Conservation (phyloP, 2,329 filamentous ascomycete species). For the Aureobasidium sp. region DNA sequence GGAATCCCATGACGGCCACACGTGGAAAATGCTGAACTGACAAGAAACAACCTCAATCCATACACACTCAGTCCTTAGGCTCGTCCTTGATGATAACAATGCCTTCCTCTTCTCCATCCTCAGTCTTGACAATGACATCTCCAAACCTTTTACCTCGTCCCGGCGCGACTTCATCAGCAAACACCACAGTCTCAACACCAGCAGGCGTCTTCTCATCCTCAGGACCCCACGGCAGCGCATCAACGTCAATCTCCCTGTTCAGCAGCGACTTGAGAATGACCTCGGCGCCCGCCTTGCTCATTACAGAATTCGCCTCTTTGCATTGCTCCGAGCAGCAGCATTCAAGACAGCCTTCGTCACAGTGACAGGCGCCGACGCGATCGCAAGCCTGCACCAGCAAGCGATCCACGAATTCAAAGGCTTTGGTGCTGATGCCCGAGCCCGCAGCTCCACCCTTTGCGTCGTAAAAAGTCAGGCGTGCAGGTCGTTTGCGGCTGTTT, state of each 20-base stretch:
- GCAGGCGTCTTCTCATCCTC: slow-evolving; percentile 59
- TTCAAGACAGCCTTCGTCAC: slow-evolving; percentile 75
- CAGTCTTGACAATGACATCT: slow-evolving; percentile 35
- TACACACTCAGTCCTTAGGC: neutral
- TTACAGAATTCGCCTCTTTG: slow-evolving; percentile 79
- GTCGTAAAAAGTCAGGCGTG: slow-evolving; percentile 88
- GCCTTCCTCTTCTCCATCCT: slow-evolving; percentile 21
- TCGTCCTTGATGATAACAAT: slow-evolving; percentile 14
- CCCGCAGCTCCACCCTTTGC: slow-evolving; percentile 81
- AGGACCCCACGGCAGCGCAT: slow-evolving; percentile 77
- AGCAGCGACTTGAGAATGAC: slow-evolving; percentile 74
- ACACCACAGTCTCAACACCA: slow-evolving; percentile 75
- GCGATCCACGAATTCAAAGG: slow-evolving; percentile 83
- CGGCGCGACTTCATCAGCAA: slow-evolving; percentile 59
- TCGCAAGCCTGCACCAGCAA: slow-evolving; percentile 69
- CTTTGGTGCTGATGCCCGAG: slow-evolving; percentile 81
- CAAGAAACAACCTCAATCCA: neutral
- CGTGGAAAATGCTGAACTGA: neutral
- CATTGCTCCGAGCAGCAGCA: slow-evolving; percentile 83
- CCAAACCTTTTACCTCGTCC: slow-evolving; percentile 35
- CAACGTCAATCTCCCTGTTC: slow-evolving; percentile 71
- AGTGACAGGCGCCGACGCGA: slow-evolving; percentile 69
- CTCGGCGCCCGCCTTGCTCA: slow-evolving; percentile 82
- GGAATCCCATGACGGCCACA: neutral
- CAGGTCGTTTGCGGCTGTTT: slow-evolving; percentile 71